These are phyloP conservation scores for Aspergillus sp. DNA, from an alignment of 2,329 filamentous ascomycete genomes.

Conservation along the genomic window DNA sequence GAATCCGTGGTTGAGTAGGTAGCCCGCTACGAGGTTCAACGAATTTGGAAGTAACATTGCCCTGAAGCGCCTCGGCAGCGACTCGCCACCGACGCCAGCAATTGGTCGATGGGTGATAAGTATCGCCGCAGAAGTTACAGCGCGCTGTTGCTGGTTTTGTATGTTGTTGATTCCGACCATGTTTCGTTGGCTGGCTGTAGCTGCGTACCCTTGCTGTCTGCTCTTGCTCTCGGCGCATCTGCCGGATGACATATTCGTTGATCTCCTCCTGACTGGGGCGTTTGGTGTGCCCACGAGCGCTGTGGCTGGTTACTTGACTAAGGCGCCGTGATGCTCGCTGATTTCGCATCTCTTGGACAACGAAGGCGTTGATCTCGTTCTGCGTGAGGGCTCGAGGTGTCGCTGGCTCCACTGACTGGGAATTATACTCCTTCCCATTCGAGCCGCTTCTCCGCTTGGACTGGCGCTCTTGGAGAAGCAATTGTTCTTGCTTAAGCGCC, in stretches of 20 bases:
- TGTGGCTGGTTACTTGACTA: slow-evolving; percentile 5
- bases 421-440: background rate
- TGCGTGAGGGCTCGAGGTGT: slow-evolving; percentile 19
- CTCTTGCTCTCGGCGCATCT: slow-evolving; percentile 28
- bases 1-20: slow-evolving; percentile 24
- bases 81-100: slow-evolving; percentile 27
- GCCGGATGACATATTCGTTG: slow-evolving; percentile 28
- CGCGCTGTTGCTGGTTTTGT: slow-evolving; percentile 6
- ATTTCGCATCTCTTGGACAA: slow-evolving; percentile 26
- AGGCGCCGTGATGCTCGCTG: slow-evolving; percentile 1
- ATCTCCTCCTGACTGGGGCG: slow-evolving; percentile 31
- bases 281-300: slow-evolving; percentile 19
- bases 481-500: slow-evolving; percentile 22
- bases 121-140: slow-evolving; percentile 26
- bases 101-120: slow-evolving; percentile 20
- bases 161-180: background rate
- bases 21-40: slow-evolving; percentile 22
- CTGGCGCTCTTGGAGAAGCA: slow-evolving; percentile 1
- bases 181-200: slow-evolving; percentile 22
- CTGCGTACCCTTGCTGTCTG: slow-evolving; percentile 18
- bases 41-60: slow-evolving; percentile 22
- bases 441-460: slow-evolving; percentile 1
- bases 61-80: slow-evolving; percentile 24
- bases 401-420: background rate
- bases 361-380: slow-evolving; percentile 29